Evolutionary conservation across 148 eudicot species (phyloP), one percentile per base, ranked within the genome.

Genomic region (Rhododendron williamsianum): DNA sequence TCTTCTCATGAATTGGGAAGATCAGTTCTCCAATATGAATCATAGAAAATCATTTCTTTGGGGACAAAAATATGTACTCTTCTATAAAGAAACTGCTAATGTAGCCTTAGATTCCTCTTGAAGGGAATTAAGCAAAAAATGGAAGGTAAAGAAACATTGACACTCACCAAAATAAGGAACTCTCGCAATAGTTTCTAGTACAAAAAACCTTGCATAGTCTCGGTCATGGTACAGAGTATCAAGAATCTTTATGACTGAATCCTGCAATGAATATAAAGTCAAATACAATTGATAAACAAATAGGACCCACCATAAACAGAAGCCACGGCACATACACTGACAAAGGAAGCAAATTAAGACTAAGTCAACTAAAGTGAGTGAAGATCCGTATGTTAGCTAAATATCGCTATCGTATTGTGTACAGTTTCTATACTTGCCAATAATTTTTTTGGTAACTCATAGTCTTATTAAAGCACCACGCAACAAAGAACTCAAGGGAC

Each of bases 141-240:
- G 43, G 10, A 54, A 45, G 43, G 30, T 23, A 9, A 56, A 25
- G 80, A 88, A 77, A 54, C 81, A 33, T 23, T n/a, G 89, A 83
- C 81, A 87, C 92, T 97, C 90, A 95, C 98, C 98, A 89, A 97
- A 97, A 86, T 97, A 97, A 67, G 99, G 99, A 87, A 97, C 98
- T 91, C 99, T 92, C 58, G 99, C 99, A 87, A 97, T 92, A 54
- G 98, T 97, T 92, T 97, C 99, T 80, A 97, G 89, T 83, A 97
- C 99, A 91, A 86, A 97, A 89, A 97, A 97, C 89, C 99, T 92
- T 86, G 96, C 90, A 86, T 97, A 97, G 88, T 97, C 33, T 73
- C 99, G 90, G 85, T 92, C 98, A 85, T 71, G 94, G 89, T 97
- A 97, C 89, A 95, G 86, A 60, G 94, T 88, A 93, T 95, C 98